A percentile compares a stretch with the other conserved stretches of the same genome.
Conservation (phyloP, 345 rosid species). For the Balakata baccata region DNA sequence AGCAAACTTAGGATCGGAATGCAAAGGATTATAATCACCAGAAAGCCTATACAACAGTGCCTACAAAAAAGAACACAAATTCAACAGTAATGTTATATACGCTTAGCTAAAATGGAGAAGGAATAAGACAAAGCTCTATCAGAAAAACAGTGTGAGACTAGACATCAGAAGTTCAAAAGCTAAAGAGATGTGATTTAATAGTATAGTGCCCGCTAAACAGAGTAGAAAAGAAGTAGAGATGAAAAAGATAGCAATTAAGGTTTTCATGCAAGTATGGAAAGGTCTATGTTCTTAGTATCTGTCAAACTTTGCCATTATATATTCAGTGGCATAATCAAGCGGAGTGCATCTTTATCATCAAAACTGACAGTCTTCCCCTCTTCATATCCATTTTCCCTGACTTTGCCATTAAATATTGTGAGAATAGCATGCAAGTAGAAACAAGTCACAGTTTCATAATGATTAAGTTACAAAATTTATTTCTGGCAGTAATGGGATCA, state of each 20-base stretch:
- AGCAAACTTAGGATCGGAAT: conserved; percentile 81
- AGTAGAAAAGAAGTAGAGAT: neutral
- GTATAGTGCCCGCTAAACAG: neutral
- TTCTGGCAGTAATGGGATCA: conserved; percentile 3
- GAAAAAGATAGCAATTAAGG: neutral
- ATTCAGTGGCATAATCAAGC: neutral
- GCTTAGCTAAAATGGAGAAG: neutral
- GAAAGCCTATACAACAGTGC: conserved; percentile 89
- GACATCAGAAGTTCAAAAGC: neutral
- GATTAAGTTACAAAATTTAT: neutral
- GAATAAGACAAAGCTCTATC: neutral
- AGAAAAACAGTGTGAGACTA: neutral
- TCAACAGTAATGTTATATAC: conserved; percentile 2
- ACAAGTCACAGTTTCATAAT: neutral
- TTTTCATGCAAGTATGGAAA: neutral
- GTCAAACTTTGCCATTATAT: neutral
- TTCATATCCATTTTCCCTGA: neutral
- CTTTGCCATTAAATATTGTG: neutral
- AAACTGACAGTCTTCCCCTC: neutral
- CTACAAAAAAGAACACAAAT: conserved; percentile 37
- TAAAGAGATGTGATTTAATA: neutral
- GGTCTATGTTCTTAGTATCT: neutral
- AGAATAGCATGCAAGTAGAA: neutral
- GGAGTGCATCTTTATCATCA: neutral
- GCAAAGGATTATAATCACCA: conserved; percentile 95